A percentile compares a stretch with the other conserved stretches of the same genome.
These are phyloP conservation scores for Rhododendron molle DNA, from an alignment of 148 eudicot genomes.

Conservation along the genomic window DNA sequence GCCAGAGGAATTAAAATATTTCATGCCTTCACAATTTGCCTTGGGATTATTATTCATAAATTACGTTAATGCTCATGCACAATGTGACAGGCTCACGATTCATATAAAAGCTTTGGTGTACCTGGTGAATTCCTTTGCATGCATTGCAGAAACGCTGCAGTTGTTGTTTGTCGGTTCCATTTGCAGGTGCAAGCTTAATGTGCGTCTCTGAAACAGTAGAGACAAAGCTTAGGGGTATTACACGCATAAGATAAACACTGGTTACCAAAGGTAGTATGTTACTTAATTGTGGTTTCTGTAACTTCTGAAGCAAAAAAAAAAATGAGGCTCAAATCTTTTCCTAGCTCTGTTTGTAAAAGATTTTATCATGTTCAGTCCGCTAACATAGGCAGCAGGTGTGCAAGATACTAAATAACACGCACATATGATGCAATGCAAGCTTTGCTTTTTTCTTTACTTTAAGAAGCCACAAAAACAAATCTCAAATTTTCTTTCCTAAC, in stretches of 20 bases:
- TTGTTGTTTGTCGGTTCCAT: conserved; percentile 52
- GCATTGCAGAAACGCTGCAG: conserved; percentile 79
- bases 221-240: background rate
- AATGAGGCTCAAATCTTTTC: background rate
- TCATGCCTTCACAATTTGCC: background rate
- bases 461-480: background rate
- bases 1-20: background rate
- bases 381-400: background rate
- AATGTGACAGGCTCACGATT: background rate
- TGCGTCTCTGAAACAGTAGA: conserved; percentile 48
- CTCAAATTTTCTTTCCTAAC: background rate
- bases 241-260: background rate
- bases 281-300: background rate
- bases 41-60: background rate
- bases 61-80: background rate
- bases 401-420: background rate
- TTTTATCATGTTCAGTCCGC: background rate
- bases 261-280: background rate
- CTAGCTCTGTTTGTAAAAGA: background rate
- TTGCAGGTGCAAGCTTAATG: conserved; percentile 59
- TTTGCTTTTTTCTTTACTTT: background rate
- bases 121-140: conserved; percentile 98
- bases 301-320: background rate
- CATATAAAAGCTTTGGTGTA: conserved; percentile 9
- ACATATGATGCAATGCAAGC: background rate